Conservation (phyloP, 257 asterid genomes). For the Agastache rugosa region DNA sequence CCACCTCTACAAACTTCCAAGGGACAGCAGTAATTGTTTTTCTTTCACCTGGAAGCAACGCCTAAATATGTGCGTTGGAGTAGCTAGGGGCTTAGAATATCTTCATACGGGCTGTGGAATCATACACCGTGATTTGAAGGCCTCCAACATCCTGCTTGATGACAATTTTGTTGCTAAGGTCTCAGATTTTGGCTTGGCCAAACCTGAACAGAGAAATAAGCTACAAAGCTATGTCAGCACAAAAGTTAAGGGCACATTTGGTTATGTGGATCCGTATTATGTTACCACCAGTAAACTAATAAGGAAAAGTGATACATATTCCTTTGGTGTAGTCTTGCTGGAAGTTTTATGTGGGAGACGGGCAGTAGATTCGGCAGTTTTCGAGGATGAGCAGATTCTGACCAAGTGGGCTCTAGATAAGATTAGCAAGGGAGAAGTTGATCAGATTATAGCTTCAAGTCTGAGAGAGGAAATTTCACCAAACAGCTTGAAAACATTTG, state of each 20-base stretch:
- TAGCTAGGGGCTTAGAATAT: slow-evolving; percentile 58
- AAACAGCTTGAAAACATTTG: slow-evolving; percentile 47
- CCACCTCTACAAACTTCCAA: slow-evolving; percentile 52
- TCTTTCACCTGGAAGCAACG: slow-evolving; percentile 54
- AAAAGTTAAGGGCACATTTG: slow-evolving; percentile 16
- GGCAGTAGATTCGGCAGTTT: slow-evolving; percentile 43
- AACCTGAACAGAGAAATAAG: slow-evolving; percentile 15
- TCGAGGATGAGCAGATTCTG: slow-evolving; percentile 47
- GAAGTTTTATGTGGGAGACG: slow-evolving; percentile 63
- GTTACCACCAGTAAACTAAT: slow-evolving; percentile 11
- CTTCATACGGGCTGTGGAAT: slow-evolving; percentile 54
- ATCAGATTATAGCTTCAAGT: slow-evolving; percentile 48
- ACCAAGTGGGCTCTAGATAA: slow-evolving; percentile 56
- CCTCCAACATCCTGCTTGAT: slow-evolving; percentile 60
- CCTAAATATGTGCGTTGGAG: slow-evolving; percentile 60
- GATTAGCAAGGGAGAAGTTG: slow-evolving; percentile 50
- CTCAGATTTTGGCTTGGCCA: slow-evolving; percentile 22
- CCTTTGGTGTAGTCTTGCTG: slow-evolving; percentile 50
- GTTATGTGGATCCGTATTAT: slow-evolving; percentile 10
- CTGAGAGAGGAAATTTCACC: slow-evolving; percentile 44
- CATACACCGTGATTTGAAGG: slow-evolving; percentile 60
- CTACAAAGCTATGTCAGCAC: slow-evolving; percentile 17
- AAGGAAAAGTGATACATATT: slow-evolving; percentile 29
- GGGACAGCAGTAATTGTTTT: slow-evolving; percentile 12
- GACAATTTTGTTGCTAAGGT: slow-evolving; percentile 27